Evolutionary conservation across 2,329 filamentous ascomycete genomes (phyloP).

Genomic region (Xylariaceae sp.): DNA sequence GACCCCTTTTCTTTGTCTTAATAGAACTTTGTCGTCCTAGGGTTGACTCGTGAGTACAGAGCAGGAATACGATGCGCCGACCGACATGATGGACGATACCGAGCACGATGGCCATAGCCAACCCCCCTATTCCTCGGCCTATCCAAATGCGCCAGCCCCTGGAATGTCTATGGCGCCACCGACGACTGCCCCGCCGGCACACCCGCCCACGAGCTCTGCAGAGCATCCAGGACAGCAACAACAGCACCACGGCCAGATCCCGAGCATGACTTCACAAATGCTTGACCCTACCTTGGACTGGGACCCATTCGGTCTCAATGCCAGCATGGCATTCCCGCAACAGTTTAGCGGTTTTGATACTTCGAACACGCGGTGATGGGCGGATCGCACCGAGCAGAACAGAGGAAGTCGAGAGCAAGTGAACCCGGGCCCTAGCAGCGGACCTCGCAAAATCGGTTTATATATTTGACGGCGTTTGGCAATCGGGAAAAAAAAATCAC

Average conservation of each 20-base stretch:
- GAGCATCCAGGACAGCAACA: neutral
- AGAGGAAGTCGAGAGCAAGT: too few relatives aligned
- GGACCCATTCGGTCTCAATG: constrained; percentile 88
- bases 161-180: constrained; percentile 39
- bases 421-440: too few relatives aligned
- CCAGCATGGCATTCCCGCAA: constrained; percentile 91
- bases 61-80: constrained; percentile 92
- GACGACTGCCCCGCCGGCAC: constrained; percentile 39
- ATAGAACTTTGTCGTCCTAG: constrained; percentile 66
- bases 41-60: constrained; percentile 72
- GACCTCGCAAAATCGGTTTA: too few relatives aligned
- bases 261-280: constrained; percentile 56
- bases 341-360: constrained; percentile 70
- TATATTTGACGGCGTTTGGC: too few relatives aligned
- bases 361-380: constrained; percentile 46
- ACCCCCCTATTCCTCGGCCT: constrained; percentile 60
- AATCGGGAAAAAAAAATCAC: too few relatives aligned
- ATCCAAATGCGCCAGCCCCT: constrained; percentile 44
- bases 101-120: constrained; percentile 69
- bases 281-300: constrained; percentile 83
- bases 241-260: constrained; percentile 21
- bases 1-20: constrained; percentile 49
- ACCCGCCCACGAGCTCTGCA: constrained; percentile 33
- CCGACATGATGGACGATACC: constrained; percentile 82
- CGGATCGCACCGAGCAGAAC: too few relatives aligned